phyloP scores from a whole-genome alignment of 495 filamentous ascomycete species.

The Talaromyces adpressus region DNA sequence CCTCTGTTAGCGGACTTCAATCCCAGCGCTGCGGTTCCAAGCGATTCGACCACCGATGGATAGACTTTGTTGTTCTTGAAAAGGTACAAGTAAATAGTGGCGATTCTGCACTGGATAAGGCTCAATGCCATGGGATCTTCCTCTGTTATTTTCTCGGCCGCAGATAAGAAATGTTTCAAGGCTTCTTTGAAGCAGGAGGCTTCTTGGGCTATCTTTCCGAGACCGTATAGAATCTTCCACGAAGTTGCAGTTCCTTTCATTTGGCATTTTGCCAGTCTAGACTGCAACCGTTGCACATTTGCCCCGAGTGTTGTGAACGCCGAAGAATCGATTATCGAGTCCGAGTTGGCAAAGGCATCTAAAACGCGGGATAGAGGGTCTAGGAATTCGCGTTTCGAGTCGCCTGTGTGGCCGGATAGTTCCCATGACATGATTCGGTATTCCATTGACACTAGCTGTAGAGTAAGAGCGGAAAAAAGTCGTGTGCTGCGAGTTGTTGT shows the following conservation, averaged over 20 bases:
- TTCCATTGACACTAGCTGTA: slow-evolving; percentile 64
- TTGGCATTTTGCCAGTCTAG: neutral
- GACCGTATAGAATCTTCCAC: slow-evolving; percentile 24
- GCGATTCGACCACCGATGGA: slow-evolving; percentile 17
- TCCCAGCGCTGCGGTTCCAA: slow-evolving; percentile 33
- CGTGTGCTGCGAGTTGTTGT: slow-evolving; percentile 42
- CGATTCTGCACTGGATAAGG: slow-evolving; percentile 38
- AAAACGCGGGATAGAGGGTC: slow-evolving; percentile 64
- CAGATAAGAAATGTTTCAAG: slow-evolving; percentile 29
- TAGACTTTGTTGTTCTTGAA: slow-evolving; percentile 23
- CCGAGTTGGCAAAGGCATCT: slow-evolving; percentile 51
- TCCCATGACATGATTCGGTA: slow-evolving; percentile 65
- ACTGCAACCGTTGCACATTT: slow-evolving; percentile 33
- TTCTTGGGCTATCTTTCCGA: slow-evolving; percentile 41
- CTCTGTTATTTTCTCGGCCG: slow-evolving; percentile 24
- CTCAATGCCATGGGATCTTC: slow-evolving; percentile 29
- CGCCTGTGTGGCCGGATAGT: slow-evolving; percentile 58
- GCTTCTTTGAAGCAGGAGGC: slow-evolving; percentile 38
- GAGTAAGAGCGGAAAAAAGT: slow-evolving; percentile 42
- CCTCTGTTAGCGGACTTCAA: slow-evolving; percentile 57
- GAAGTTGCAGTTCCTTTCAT: neutral
- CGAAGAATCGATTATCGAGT: slow-evolving; percentile 28
- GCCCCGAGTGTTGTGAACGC: slow-evolving; percentile 34
- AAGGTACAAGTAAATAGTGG: slow-evolving; percentile 26
- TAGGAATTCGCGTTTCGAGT: slow-evolving; percentile 62